Base-by-base conservation (phyloP, 495 filamentous ascomycete species). In the Daldinia loculata region DNA sequence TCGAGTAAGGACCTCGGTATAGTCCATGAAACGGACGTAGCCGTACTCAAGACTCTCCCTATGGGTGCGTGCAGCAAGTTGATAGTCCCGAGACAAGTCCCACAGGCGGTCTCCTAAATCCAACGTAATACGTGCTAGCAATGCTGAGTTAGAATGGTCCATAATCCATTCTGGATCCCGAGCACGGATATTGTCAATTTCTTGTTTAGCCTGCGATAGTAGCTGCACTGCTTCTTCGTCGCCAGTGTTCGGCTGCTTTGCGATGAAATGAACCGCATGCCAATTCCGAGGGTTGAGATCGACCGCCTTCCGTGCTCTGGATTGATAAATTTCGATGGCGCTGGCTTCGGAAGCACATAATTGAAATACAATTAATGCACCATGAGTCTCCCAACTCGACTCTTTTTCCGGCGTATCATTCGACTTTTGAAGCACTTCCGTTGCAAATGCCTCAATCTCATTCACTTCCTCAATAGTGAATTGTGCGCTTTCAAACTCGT, bases 361-460 rank as follows among this genome's bases (percentile, higher is more conserved):
- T 15, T 76, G 75, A 56, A 76, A 76, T 1, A 52, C 57, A 48
- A 80, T 74, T 34, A 77, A 68, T 2, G 78, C 77, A 22, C 77
- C 71, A 32, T 81, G 80, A 3, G 78, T 79, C 50, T 81, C 76
- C 80, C 80, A 81, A 14, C 77, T 67, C 8, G 78, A 77, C 39
- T 78, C 24, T 5, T 63, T 19, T 15, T 61, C 30, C 15, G 63
- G 69, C 14, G 71, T 67, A 11, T 69, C 63, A 12, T 74, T 56
- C 14, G 52, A 15, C 24, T 68, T 69, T 7, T 30, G 8, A 11
- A 76, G 71, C 26, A 43, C 63, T 34, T 34, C 15, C 14, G 48
- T 55, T 22, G 72, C 72, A 69, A 72, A 76, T 2, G 52, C 32
- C 26, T 76, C 75, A 34, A 76, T 70, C 38, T 61, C 56, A 6